phyloP scores from a whole-genome alignment of 2,329 filamentous ascomycete genomes.

The Beauveria varroae region DNA sequence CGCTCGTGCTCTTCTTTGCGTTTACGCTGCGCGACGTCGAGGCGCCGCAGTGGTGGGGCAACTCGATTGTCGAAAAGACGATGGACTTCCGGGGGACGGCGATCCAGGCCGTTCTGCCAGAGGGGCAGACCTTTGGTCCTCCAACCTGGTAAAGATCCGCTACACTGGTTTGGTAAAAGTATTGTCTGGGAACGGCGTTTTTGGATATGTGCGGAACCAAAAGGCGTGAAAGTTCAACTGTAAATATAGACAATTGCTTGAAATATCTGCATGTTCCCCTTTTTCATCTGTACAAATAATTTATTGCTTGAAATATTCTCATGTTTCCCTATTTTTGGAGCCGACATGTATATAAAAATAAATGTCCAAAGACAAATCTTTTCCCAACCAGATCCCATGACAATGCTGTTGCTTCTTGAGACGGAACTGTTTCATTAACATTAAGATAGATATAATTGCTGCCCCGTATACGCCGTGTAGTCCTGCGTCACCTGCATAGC shows the following conservation, averaged over 20 bases:
- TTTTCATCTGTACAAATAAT: neutral
- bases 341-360: neutral
- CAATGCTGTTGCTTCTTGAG: neutral
- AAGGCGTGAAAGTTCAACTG: too few relatives aligned
- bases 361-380: neutral
- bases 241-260: too few relatives aligned
- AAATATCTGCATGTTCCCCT: too few relatives aligned
- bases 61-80: conserved; percentile 48
- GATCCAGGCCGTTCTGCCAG: conserved; percentile 42
- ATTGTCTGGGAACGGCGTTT: neutral
- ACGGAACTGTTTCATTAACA: neutral
- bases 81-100: conserved; percentile 55
- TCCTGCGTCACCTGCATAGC: neutral
- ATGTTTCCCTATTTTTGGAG: neutral
- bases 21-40: conserved; percentile 56
- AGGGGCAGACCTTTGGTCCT: conserved; percentile 57
- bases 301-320: neutral
- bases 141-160: conserved; percentile 34
- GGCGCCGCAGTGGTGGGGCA: conserved; percentile 65
- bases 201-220: neutral
- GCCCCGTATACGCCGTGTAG: neutral
- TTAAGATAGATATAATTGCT: conserved; percentile 1
- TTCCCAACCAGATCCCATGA: neutral
- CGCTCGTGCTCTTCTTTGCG: conserved; percentile 62
- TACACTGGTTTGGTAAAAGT: neutral